Conservation (phyloP, 495 filamentous ascomycete species). For the Podospora australis region DNA sequence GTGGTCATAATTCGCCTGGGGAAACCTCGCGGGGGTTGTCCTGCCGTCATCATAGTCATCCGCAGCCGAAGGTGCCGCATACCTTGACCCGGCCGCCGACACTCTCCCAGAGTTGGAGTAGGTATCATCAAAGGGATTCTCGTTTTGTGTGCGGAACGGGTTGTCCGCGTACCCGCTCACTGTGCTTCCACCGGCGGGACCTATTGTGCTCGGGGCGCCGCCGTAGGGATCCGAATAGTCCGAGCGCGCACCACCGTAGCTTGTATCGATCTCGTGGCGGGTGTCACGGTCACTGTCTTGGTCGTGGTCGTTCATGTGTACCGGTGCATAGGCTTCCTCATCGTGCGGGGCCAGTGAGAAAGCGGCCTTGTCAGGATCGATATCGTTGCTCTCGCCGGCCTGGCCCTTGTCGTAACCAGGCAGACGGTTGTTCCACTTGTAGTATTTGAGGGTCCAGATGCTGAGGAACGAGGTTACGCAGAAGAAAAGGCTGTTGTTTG, state of each 20-base stretch:
- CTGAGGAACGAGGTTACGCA: slow-evolving; percentile 64
- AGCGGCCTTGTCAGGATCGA: slow-evolving; percentile 53
- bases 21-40: slow-evolving; percentile 33
- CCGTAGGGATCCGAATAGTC: slow-evolving; percentile 33
- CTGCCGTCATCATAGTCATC: slow-evolving; percentile 35
- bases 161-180: slow-evolving; percentile 16
- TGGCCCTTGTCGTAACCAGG: slow-evolving; percentile 55
- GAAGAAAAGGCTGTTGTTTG: slow-evolving; percentile 60
- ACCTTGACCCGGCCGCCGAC: slow-evolving; percentile 21
- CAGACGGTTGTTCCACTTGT: slow-evolving; percentile 66
- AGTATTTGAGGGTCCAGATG: slow-evolving; percentile 71
- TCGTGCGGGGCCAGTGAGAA: slow-evolving; percentile 52
- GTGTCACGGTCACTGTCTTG: slow-evolving; percentile 20
- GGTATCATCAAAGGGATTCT: slow-evolving; percentile 38
- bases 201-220: slow-evolving; percentile 8
- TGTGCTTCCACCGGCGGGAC: slow-evolving; percentile 8
- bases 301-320: slow-evolving; percentile 39
- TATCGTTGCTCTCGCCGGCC: slow-evolving; percentile 37
- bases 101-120: slow-evolving; percentile 30
- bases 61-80: slow-evolving; percentile 28
- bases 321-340: slow-evolving; percentile 45
- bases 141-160: slow-evolving; percentile 29
- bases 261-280: slow-evolving; percentile 1
- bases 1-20: slow-evolving; percentile 39
- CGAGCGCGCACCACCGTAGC: slow-evolving; percentile 14